Conservation (phyloP, 805 yeast species). For the Spathaspora gorwiae region DNA sequence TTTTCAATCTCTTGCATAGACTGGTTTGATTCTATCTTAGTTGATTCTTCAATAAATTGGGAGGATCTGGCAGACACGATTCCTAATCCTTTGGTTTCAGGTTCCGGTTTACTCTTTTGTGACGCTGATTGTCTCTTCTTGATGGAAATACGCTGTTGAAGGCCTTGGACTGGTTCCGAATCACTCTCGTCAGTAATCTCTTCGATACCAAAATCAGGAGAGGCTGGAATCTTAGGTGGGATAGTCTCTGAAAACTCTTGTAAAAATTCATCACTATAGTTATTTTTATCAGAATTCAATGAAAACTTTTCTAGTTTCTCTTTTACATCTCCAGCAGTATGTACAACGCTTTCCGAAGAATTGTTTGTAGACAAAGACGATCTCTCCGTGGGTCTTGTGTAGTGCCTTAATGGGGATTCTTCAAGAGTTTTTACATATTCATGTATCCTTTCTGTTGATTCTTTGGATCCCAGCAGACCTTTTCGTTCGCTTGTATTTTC, state of each 20-base stretch:
- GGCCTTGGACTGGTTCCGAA: conserved; percentile 8
- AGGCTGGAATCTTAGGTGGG: conserved; percentile 3
- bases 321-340: not conserved
- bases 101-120: not conserved
- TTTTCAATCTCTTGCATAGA: conserved; percentile 39
- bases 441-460: conserved; percentile 13
- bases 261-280: not conserved
- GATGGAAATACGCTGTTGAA: not conserved
- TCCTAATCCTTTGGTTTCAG: conserved; percentile 6
- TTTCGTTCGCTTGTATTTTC: not conserved
- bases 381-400: conserved; percentile 1
- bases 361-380: too few relatives aligned
- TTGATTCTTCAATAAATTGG: conserved; percentile 5
- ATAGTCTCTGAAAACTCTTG: conserved; percentile 8
- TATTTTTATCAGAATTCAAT: not conserved
- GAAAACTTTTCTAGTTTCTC: conserved; percentile 4
- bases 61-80: conserved; percentile 3
- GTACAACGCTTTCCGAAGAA: not conserved
- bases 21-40: conserved; percentile 5
- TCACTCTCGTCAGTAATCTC: conserved; percentile 30
- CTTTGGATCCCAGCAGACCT: not conserved
- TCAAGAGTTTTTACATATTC: conserved; percentile 19
- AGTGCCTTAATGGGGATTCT: conserved; percentile 21
- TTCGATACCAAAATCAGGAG: conserved; percentile 35
- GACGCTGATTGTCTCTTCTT: not conserved